Base-by-base conservation (phyloP, 345 rosid genomes). In the Citrus reticulata region DNA sequence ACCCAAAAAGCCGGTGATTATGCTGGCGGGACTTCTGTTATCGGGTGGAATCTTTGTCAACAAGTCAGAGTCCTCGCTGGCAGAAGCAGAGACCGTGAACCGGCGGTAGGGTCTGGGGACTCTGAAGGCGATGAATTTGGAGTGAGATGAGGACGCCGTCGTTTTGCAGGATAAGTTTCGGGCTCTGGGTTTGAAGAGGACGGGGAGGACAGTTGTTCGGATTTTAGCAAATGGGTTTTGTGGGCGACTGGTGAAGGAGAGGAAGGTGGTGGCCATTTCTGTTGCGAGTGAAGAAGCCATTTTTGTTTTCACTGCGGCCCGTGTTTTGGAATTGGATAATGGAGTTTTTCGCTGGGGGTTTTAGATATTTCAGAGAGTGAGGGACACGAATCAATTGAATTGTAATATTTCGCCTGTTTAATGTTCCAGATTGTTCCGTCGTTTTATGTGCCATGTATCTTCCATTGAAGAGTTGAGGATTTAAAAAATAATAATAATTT, bases 1-100 rank as follows among this genome's bases (percentile, higher is more conserved):
- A 34, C 99, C 99, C 73, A 96, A 77, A 71, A 96, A 94, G 3
- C 99, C 98, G 0, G 99, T 96, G 71, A 96, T 94, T 59, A 96
- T 92, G 16, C 98, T 92, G 68, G 99, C 99, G 24, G 98, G 98
- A 78, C 94, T 89, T 61, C 99, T 93, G 77, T 85, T 87, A 77
- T 96, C 99, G 0, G 90, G 86, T 4, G 97, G 96, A 78, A 91
- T 90, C 83, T 91, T 90, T 34, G 96, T 85, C 66, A 87, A 78
- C 62, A 91, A 81, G 49, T 88, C 97, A 51, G 93, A 86, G 55
- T 89, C 92, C 69, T 91, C 92, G 27, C 87, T 80, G 76, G 91
- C 75, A 22, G 97, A 86, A 5, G 92, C 77, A 25, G 57, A 51
- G 20, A 82, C 88, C 8, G 92, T 86, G 80, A 90, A 89, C 70